Percentiles rank a stretch among this genome's conserved stretches.
Evolutionary conservation across 2,329 filamentous ascomycete species (phyloP).

Genomic region (Pseudocercospora musae): DNA sequence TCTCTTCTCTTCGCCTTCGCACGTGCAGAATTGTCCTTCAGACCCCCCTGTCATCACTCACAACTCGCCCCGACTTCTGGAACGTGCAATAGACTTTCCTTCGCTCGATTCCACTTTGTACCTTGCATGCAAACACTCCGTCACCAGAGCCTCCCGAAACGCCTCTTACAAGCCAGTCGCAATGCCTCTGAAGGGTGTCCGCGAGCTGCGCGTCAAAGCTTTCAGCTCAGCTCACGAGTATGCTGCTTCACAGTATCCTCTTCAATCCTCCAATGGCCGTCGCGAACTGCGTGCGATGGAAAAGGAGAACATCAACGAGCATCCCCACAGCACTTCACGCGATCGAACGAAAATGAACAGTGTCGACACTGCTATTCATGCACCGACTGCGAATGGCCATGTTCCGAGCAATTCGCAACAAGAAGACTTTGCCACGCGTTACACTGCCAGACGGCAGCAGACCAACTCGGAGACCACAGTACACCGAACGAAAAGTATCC

Average conservation of each 20-base stretch:
- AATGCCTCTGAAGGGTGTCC: not conserved
- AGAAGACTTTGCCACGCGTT: slow-evolving; percentile 28
- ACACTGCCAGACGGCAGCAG: slow-evolving; percentile 13
- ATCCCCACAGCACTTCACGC: slow-evolving; percentile 11
- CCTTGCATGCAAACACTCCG: not conserved
- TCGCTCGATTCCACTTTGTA: not conserved
- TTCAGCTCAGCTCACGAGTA: slow-evolving; percentile 26
- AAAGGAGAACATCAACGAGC: slow-evolving; percentile 12
- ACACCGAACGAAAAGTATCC: slow-evolving; percentile 11
- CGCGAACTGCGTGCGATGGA: slow-evolving; percentile 27
- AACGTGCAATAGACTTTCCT: not conserved
- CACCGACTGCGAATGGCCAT: slow-evolving; percentile 5
- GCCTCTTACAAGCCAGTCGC: not conserved
- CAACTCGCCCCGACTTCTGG: not conserved
- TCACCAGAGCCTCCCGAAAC: not conserved
- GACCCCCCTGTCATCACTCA: not conserved
- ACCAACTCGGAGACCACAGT: slow-evolving; percentile 13
- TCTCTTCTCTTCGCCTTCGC: not conserved
- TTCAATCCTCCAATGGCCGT: slow-evolving; percentile 25
- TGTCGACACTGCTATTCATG: slow-evolving; percentile 24
- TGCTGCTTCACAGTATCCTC: slow-evolving; percentile 24
- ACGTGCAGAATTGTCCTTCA: not conserved
- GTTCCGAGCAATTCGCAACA: slow-evolving; percentile 16
- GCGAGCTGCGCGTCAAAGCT: slow-evolving; percentile 21
- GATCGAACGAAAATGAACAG: slow-evolving; percentile 24